These are phyloP conservation scores for Saturnispora hagleri DNA, from an alignment of 805 yeast genomes.

Conservation along the genomic window DNA sequence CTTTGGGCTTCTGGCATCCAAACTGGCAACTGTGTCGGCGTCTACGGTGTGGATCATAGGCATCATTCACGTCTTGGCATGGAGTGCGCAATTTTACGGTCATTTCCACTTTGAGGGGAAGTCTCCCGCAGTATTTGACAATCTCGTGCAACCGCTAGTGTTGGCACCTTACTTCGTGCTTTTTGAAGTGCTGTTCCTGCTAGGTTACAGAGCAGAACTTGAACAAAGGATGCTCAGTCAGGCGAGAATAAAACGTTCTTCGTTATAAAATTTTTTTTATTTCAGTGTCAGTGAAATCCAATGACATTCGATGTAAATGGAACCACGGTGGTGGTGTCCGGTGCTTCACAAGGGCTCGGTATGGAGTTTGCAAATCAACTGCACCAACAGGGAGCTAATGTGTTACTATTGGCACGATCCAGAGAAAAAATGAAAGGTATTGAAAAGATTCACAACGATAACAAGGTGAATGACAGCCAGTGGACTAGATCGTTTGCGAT, in stretches of 20 bases:
- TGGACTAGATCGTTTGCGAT: constrained; percentile 37
- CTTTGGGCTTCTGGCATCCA: constrained; percentile 13
- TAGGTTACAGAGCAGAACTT: constrained; percentile 53
- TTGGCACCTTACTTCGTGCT: constrained; percentile 87
- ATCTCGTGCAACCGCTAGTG: constrained; percentile 73
- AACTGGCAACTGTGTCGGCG: background rate
- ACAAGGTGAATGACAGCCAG: constrained; percentile 25
- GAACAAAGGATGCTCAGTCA: constrained; percentile 39
- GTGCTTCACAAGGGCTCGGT: constrained; percentile 94
- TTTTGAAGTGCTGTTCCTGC: constrained; percentile 60
- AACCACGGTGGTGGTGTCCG: constrained; percentile 66
- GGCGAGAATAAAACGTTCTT: constrained; percentile 29
- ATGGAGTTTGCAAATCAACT: constrained; percentile 56
- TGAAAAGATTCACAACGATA: constrained; percentile 15
- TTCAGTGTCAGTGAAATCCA: background rate
- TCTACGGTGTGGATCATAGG: constrained; percentile 6
- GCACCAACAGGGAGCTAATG: constrained; percentile 43
- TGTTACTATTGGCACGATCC: constrained; percentile 72
- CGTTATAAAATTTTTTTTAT: background rate
- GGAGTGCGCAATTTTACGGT: constrained; percentile 84
- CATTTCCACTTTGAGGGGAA: constrained; percentile 75
- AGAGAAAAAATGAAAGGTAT: constrained; percentile 46
- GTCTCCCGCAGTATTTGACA: constrained; percentile 84
- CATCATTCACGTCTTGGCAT: constrained; percentile 43
- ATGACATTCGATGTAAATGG: constrained; percentile 30